Evolutionary conservation across 139 green algal species (phyloP), one percentile per base, ranked within the genome.

Genomic region (Microglena sp.): DNA sequence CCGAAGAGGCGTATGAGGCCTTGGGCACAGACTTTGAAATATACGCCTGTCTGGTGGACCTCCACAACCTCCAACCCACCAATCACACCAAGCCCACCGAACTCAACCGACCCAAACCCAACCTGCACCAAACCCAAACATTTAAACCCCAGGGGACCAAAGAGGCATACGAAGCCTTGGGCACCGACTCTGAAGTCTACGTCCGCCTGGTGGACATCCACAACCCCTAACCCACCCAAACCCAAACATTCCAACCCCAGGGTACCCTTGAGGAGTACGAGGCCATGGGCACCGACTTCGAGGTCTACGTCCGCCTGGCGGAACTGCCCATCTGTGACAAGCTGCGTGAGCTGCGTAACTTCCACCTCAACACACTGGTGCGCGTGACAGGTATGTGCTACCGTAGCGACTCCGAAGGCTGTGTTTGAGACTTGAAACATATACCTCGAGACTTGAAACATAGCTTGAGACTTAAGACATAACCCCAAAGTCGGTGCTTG

Each of bases 291-390:
- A 64, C 66, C 3, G 71, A 79, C 44, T 55, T 60, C 29, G 67
- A 81, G 2, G 71, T 97, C 5, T 87, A 89, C 65, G 92, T 99
- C 68, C 89, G 94, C 40, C 77, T 99, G 50, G 72, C 74, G 7
- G 81, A 88, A 27, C 84, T 98, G 61, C 88, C 91, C 22, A 67
- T 96, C 55, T 62, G 81, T 24, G 94, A 99, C 68, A 81, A 77
- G n/a, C 87, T 99, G 60, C 79, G 94, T 21, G 89, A 97, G 71
- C 86, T 99, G 44, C 79, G 91, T 22, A 53, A 55, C 2, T 61
- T 45, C 6, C 27, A 63, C 11, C 22, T 35, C 31, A 72, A 36
- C 35, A 61, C 30, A 3, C 31, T 54, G 21, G 34, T 64, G 33
- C 31, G 21, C 3, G 15, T 29, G 31, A 22, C 5, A 29, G 55